Evolutionary conservation across 805 yeast genomes (phyloP).

Genomic region (Ogataea glucozyma): DNA sequence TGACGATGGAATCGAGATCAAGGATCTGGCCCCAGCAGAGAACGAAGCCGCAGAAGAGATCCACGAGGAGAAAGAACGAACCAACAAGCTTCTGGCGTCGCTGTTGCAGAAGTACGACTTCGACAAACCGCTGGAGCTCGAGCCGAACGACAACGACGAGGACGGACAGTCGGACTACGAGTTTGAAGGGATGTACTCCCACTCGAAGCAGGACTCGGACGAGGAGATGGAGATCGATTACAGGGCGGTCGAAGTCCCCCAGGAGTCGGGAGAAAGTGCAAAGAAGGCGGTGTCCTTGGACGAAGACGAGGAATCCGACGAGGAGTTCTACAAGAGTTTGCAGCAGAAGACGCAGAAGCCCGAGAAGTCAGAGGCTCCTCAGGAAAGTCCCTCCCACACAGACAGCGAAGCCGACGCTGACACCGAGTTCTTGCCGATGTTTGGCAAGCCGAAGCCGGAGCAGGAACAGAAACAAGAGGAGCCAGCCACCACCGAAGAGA

Average conservation of each 20-base stretch:
- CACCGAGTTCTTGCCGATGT: slow-evolving; percentile 57
- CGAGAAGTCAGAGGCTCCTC: slow-evolving; percentile 11
- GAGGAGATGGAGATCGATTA: slow-evolving; percentile 26
- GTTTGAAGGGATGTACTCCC: slow-evolving; percentile 37
- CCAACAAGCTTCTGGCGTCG: slow-evolving; percentile 47
- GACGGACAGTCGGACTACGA: slow-evolving; percentile 47
- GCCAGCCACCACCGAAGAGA: slow-evolving; percentile 39
- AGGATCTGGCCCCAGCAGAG: slow-evolving; percentile 10
- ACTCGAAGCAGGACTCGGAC: slow-evolving; percentile 24
- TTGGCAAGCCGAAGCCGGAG: slow-evolving; percentile 25
- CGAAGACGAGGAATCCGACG: slow-evolving; percentile 30
- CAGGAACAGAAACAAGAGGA: slow-evolving; percentile 19
- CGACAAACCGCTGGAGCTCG: slow-evolving; percentile 48
- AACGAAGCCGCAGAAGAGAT: slow-evolving; percentile 33
- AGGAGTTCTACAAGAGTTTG: slow-evolving; percentile 23
- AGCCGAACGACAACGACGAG: slow-evolving; percentile 33
- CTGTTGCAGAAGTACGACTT: slow-evolving; percentile 52
- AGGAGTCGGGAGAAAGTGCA: slow-evolving; percentile 5
- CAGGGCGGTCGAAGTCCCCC: slow-evolving; percentile 25
- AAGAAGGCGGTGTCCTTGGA: slow-evolving; percentile 6
- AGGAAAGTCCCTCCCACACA: too few relatives aligned
- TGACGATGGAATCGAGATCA: slow-evolving; percentile 18
- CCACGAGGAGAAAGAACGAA: slow-evolving; percentile 40
- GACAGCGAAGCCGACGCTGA: slow-evolving; percentile 29
- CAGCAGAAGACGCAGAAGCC: slow-evolving; percentile 2